phyloP scores from a whole-genome alignment of 495 filamentous ascomycete genomes.

The Podospora conica region DNA sequence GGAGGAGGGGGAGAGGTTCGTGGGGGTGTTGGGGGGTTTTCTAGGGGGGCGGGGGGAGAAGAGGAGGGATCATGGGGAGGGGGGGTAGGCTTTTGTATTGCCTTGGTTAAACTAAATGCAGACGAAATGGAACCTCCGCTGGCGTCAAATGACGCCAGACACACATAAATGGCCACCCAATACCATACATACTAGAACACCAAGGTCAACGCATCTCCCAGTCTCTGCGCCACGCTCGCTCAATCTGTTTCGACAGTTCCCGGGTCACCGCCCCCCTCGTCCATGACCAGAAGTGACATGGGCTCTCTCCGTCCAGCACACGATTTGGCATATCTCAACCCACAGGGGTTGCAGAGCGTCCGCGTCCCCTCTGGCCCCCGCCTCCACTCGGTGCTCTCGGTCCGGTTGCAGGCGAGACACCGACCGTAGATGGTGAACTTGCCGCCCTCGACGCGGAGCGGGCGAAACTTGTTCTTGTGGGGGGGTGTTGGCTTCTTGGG shows the following conservation, averaged over 20 bases:
- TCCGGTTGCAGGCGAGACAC: conserved; percentile 1
- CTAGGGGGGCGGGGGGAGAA: not conserved
- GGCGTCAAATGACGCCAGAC: too few species aligned
- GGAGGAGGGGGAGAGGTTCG: conserved; percentile 15
- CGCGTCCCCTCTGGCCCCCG: conserved; percentile 5
- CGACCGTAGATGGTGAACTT: not conserved
- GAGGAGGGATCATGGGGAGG: not conserved
- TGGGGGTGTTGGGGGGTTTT: conserved; percentile 2
- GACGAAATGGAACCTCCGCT: too few species aligned
- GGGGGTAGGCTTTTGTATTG: too few species aligned
- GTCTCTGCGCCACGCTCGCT: too few species aligned
- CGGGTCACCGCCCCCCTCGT: not conserved
- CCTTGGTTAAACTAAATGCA: too few species aligned
- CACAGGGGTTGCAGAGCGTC: conserved; percentile 12
- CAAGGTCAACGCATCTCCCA: not conserved
- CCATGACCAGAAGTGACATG: not conserved
- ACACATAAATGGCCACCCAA: not conserved
- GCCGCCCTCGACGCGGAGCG: not conserved
- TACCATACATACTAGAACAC: fast-evolving
- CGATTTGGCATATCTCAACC: conserved; percentile 5
- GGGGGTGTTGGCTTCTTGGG: not conserved
- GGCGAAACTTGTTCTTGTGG: not conserved
- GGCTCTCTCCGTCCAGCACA: not conserved
- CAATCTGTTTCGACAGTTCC: too few species aligned
- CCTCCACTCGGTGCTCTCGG: conserved; percentile 11